Conservation (phyloP, 2,329 filamentous ascomycete species). For the Talaromyces islandicus region DNA sequence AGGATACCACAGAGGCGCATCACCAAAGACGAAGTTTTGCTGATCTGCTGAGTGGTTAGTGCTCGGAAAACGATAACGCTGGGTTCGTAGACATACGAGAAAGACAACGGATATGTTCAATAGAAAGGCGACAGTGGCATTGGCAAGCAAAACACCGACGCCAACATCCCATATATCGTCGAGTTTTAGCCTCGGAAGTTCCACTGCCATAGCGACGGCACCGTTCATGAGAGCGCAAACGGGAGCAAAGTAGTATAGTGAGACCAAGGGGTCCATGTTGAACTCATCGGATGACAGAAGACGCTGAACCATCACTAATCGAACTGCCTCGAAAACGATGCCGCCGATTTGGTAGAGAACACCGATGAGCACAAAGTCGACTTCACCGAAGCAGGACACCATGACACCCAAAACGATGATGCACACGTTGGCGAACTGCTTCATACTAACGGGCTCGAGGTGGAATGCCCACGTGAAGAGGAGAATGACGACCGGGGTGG, state of each 20-base stretch:
- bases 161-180: conserved; percentile 63
- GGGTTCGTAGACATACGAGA: conserved; percentile 54
- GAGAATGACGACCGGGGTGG: conserved; percentile 88
- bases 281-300: conserved; percentile 70
- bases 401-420: conserved; percentile 92
- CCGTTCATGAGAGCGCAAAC: conserved; percentile 78
- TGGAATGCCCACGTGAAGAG: conserved; percentile 83
- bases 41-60: conserved; percentile 54
- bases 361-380: conserved; percentile 68
- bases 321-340: conserved; percentile 72
- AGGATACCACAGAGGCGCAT: conserved; percentile 80
- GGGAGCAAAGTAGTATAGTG: conserved; percentile 83
- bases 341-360: conserved; percentile 67
- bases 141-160: conserved; percentile 59
- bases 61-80: not conserved
- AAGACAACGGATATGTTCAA: conserved; percentile 80
- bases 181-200: conserved; percentile 60
- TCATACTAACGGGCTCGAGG: conserved; percentile 74
- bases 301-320: conserved; percentile 79
- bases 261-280: conserved; percentile 85
- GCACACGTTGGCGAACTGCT: conserved; percentile 84
- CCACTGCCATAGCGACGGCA: conserved; percentile 60
- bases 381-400: conserved; percentile 91
- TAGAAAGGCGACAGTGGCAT: conserved; percentile 69
- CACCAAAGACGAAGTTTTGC: conserved; percentile 78